Base-by-base conservation (phyloP, 2,329 filamentous ascomycete genomes). In the Colletotrichum higginsianum region DNA sequence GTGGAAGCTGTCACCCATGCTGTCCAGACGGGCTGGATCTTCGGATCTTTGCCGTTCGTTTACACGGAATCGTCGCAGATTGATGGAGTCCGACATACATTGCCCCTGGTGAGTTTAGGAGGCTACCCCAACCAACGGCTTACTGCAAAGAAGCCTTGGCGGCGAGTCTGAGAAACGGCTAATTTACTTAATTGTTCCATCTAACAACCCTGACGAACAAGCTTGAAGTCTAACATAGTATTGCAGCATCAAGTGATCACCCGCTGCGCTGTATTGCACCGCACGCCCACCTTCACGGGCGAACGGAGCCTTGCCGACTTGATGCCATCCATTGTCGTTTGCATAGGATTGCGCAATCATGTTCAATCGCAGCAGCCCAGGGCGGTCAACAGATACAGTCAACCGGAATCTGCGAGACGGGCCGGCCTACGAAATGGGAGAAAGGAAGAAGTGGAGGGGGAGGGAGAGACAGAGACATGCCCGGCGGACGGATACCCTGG, bases 11-110 rank as follows among this genome's bases (percentile, higher is more conserved):
- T 30, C 58, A 40, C 49, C 23, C 21, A 12, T 30, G 40, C 44
- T 61, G 16, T 40, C 18, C 26, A 26, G 13, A 26, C 23, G 16
- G 53, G 66, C 67, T 53, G 61, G 53, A 66, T 47, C 50, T 38
- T 61, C 63, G 67, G 63, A 18, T 67, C 56, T 30, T 52, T 35
- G 42, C 40, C 64, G 50, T 57, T 57, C 11, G 7, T 44, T 44
- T 50, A 35, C 44, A 56, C 58, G 64, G 56, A 52, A 21, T 40
- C 26, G 58, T 68, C 65, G 49, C 65, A 71, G 53, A 23, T 69
- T 60, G n/a, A 50, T 53, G 21, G 40, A 16, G 21, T 18, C 26
- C 38, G 44, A 16, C 47, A 47, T 40, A 16, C 47, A 55, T 55
- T 40, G 30, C 40, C 44, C 46, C 42, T 40, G 52, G 16, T 30